Evolutionary conservation across 2,329 filamentous ascomycete genomes (phyloP), one percentile per base, ranked within the genome.

Genomic region (Exophiala spinifera): DNA sequence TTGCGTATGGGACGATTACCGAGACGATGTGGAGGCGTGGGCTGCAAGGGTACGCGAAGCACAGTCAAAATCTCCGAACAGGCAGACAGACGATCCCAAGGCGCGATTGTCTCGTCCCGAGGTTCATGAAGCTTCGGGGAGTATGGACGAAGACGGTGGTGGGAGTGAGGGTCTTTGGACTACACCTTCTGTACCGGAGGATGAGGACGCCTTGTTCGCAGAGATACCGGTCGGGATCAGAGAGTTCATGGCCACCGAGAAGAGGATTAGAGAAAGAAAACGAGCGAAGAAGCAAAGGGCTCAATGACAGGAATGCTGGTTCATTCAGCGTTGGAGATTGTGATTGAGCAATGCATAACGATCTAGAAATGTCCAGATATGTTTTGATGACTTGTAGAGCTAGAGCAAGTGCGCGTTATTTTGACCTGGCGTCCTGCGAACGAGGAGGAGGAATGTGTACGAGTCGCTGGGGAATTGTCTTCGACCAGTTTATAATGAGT

Each of bases 221-320:
- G 83, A 83, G 62, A 85, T 99, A 49, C 92, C 94, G 0, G 88
- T 97, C 8, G 94, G 92, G 0, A 96, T 99, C 61, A 79, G 89
- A 58, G 92, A 96, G 70, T 99, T 99, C 66, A 97, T 99, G 92
- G 90, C 87, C 76, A 91, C 87, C 56, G 94, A 99, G 76, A 97
- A 97, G 80, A 86, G 78, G 70, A 72, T 99, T 57, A 92, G 89
- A 71, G 79, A 88, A 70, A 87, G 83, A 70, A 88, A 91, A 34
- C 56, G 49, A 25, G 36, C 37, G 3, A 53, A 42, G 37, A 20
- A 20, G 34, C 23, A 44, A n/a, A 25, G 21, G n/a, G 42, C 19
- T 44, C 11, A n/a, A 28, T 44, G 20, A 28, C n/a, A 11, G 36
- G 8, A 11, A 31, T 31, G 28, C 8, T 10, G 8, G 6, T 31